These are phyloP conservation scores for Hylodesmum podocarpum DNA, from an alignment of 306 rosid genomes.

Conservation along the genomic window DNA sequence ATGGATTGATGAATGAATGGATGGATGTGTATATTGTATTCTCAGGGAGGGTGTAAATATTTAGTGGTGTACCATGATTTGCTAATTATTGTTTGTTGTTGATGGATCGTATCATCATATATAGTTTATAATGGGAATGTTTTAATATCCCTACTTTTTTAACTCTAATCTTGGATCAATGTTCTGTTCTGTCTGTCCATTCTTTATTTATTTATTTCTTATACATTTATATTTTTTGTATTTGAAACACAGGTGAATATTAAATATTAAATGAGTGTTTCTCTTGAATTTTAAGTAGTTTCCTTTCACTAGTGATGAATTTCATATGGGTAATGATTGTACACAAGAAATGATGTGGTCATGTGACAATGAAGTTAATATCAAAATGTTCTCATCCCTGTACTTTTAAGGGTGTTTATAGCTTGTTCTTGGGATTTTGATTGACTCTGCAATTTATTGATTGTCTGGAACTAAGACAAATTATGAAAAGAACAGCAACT, in stretches of 20 bases:
- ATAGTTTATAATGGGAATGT: slow-evolving; percentile 22
- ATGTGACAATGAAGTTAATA: not conserved
- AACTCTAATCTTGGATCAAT: not conserved
- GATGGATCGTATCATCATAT: too few relatives aligned
- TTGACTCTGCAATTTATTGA: not conserved
- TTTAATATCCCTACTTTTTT: not conserved
- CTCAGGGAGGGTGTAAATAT: slow-evolving; percentile 36
- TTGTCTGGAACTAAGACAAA: not conserved
- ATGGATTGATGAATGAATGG: too few relatives aligned
- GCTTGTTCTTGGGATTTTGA: not conserved
- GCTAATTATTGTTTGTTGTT: slow-evolving; percentile 10
- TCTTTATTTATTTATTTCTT: too few relatives aligned
- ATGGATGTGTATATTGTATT: slow-evolving; percentile 20
- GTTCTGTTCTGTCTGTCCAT: not conserved
- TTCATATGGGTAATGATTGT: not conserved
- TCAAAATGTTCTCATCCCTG: not conserved
- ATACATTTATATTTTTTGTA: too few relatives aligned
- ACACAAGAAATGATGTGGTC: not conserved
- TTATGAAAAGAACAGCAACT: not conserved
- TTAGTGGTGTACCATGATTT: slow-evolving; percentile 14
- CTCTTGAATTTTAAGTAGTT: too few relatives aligned
- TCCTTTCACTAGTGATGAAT: too few relatives aligned
- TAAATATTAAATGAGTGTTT: too few relatives aligned
- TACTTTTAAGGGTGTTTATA: not conserved
- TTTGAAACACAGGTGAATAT: too few relatives aligned